Evolutionary conservation across 2,329 filamentous ascomycete genomes (phyloP).

Genomic region (Ceratocystiopsis brevicomis): DNA sequence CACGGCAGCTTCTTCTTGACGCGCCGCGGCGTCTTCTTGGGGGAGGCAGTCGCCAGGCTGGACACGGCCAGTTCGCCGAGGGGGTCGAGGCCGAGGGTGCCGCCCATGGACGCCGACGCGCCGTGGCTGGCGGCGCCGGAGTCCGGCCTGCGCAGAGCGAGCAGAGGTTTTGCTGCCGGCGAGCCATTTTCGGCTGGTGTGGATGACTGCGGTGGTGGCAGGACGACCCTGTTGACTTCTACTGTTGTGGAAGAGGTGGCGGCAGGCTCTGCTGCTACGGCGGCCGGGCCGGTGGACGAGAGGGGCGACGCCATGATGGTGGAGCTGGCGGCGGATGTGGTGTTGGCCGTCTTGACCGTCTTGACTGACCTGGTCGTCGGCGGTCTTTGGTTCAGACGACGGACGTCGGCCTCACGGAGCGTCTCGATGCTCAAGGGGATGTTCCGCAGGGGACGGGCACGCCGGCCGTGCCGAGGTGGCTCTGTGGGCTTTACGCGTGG

Average conservation of each 20-base stretch:
- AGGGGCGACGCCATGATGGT: too few species aligned
- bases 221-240: not conserved
- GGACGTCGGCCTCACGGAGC: constrained; percentile 19
- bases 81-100: not conserved
- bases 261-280: too few species aligned
- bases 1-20: constrained; percentile 54
- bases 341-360: too few species aligned
- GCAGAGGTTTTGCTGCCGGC: not conserved
- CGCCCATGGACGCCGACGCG: not conserved
- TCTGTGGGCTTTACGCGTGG: constrained; percentile 1
- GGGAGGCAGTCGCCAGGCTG: constrained; percentile 11
- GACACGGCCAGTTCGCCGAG: constrained; percentile 2
- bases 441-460: too few species aligned
- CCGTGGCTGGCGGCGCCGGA: too few species aligned
- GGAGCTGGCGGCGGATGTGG: too few species aligned
- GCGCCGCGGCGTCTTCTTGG: constrained; percentile 29
- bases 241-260: too few species aligned
- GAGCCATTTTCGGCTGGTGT: constrained; percentile 2
- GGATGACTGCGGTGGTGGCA: not conserved
- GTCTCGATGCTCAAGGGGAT: constrained; percentile 35
- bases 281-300: too few species aligned
- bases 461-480: not conserved
- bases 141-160: too few species aligned
- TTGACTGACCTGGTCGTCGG: too few species aligned
- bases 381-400: not conserved